phyloP scores from a whole-genome alignment of 1,284 basidiomycete species.

The Trichosporon faecale region DNA sequence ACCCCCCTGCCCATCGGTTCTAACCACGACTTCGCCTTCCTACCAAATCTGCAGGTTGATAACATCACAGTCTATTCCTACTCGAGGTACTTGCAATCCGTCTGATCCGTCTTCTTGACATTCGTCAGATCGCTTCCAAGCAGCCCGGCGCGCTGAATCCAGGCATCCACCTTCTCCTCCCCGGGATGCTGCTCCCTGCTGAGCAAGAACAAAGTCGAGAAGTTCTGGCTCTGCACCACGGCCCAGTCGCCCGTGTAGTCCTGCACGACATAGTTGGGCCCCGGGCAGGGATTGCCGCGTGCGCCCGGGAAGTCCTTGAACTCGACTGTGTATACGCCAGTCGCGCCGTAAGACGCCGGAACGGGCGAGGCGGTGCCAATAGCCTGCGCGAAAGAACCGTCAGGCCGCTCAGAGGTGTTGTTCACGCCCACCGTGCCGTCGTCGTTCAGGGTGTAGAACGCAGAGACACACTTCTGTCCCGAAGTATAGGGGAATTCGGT shows the following conservation, averaged over 20 bases:
- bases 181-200: background rate
- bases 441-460: background rate
- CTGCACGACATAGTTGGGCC: slow-evolving; percentile 6
- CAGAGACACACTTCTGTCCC: background rate
- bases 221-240: slow-evolving; percentile 1
- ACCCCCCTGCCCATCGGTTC: no score
- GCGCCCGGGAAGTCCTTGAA: background rate
- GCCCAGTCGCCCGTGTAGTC: slow-evolving; percentile 7
- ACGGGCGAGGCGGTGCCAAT: background rate
- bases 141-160: background rate
- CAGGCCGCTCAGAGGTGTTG: background rate
- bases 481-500: background rate
- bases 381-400: background rate
- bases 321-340: background rate
- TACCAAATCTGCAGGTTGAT: no score
- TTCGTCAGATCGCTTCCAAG: background rate
- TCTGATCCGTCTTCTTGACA: background rate
- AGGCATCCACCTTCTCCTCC: background rate
- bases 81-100: background rate
- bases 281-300: background rate
- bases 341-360: background rate
- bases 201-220: background rate
- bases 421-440: slow-evolving; percentile 3
- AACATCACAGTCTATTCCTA: background rate
- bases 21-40: no score